A percentile compares a stretch with the other conserved stretches of the same genome.
Conservation (phyloP, 192 early-diverging fungal species). For the Coemansia biformis region DNA sequence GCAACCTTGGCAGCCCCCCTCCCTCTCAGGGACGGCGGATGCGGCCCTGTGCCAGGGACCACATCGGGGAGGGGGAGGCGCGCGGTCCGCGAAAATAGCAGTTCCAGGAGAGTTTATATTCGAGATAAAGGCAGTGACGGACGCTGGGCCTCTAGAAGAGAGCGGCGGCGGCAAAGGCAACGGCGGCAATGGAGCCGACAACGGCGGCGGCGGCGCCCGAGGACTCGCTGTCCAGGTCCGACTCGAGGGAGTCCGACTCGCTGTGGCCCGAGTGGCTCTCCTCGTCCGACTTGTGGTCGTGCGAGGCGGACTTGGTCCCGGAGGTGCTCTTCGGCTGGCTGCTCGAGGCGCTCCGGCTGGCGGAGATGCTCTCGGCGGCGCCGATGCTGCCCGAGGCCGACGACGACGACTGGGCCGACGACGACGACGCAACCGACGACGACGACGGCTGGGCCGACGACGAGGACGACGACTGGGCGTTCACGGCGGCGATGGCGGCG, state of each 20-base stretch:
- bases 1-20: too few relatives aligned
- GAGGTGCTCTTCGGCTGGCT: not conserved
- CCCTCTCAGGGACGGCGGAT: too few relatives aligned
- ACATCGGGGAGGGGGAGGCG: too few relatives aligned
- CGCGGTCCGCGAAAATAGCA: too few relatives aligned
- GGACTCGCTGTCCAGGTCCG: conserved; percentile 2
- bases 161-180: conserved; percentile 30
- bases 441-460: conserved; percentile 24
- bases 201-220: conserved; percentile 20
- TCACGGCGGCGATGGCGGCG: conserved; percentile 22
- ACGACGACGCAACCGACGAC: conserved; percentile 26
- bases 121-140: too few relatives aligned
- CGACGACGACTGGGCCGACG: conserved; percentile 18
- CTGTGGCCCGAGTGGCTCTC: conserved; percentile 8
- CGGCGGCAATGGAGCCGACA: conserved; percentile 28
- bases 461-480: conserved; percentile 11
- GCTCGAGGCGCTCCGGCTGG: not conserved
- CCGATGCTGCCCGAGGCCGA: conserved; percentile 5
- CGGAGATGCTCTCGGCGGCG: conserved; percentile 9
- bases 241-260: too few relatives aligned
- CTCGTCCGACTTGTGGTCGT: not conserved
- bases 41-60: too few relatives aligned
- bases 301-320: not conserved
- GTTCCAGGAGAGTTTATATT: too few relatives aligned
- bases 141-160: too few relatives aligned